Evolutionary conservation across 2,329 filamentous ascomycete species (phyloP), one percentile per base, ranked within the genome.

Genomic region (Hypoxylon sp.): DNA sequence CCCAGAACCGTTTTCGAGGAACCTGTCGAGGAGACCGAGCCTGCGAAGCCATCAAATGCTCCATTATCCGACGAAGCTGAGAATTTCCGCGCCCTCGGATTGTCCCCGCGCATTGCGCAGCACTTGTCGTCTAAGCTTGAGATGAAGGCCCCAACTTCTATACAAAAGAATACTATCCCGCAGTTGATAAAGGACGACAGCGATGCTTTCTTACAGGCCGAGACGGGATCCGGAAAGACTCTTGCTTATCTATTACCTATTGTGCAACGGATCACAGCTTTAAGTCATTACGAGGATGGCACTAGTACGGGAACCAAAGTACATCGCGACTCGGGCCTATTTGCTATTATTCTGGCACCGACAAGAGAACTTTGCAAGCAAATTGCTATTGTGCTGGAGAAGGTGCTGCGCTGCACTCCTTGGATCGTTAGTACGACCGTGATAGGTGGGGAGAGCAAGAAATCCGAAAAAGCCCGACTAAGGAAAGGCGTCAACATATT

Each of bases 151-250:
- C 96, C 96, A 5, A 99, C 96, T 0, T 93, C 93, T 0, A 97
- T 99, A 76, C 96, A 99, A 80, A 94, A 94, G 73, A 93, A 92
- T 67, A 91, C 95, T 0, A 90, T 99, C 39, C 86, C 91, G 43
- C 90, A 96, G 72, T 81, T 99, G 66, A 80, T 97, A 46, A 89
- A 89, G 43, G 90, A 91, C 56, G 91, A 97, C 72, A 90, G 88
- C 47, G 96, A 99, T 81, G 94, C 94, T 1, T 99, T 99, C 74
- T 91, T 99, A 32, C 96, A 98, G 78, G 96, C 96, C 2, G 91
- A 99, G 81, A 99, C 96, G 0, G 96, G 96, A 71, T 99, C 96
- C 0, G 96, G 96, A 80, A 99, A 99, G 81, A 99, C 96, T 0
- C 81, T 99, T 65, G 93, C 96, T n/a, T 99, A 99, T 77, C 85